phyloP scores from a whole-genome alignment of 306 rosid species.

The Prunus campanulata region DNA sequence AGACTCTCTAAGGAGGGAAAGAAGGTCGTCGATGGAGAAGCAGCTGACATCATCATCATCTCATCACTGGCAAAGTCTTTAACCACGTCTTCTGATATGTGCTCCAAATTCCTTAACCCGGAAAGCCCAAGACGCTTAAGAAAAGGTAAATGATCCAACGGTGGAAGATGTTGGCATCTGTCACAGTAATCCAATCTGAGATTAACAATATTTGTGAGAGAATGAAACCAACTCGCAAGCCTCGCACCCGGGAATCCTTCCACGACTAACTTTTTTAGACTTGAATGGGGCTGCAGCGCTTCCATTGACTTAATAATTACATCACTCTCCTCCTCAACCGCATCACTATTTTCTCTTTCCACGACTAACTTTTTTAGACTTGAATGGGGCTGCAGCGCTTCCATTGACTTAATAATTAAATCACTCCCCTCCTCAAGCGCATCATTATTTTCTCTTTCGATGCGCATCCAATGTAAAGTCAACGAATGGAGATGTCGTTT shows the following conservation, averaged over 20 bases:
- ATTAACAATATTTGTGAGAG: constrained; percentile 3
- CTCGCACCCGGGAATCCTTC: neutral
- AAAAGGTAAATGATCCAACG: constrained; percentile 4
- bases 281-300: no score
- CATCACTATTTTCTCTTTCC: no score
- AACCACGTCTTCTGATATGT: neutral
- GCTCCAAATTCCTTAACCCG: fast-evolving
- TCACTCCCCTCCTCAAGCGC: no score
- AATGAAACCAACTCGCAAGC: constrained; percentile 14
- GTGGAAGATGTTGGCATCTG: constrained; percentile 11
- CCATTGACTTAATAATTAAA: neutral
- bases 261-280: no score
- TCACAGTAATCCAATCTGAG: neutral
- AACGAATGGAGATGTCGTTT: neutral
- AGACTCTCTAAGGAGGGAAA: constrained; percentile 17
- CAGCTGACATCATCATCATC: neutral
- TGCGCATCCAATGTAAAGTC: neutral
- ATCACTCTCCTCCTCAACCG: no score
- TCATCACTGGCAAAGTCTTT: no score
- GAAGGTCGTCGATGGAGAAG: neutral
- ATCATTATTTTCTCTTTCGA: neutral
- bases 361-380: neutral
- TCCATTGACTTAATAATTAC: no score
- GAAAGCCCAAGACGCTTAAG: fast-evolving
- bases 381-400: constrained; percentile 11